These are phyloP conservation scores for Nepenthes alata DNA, from an alignment of 179 eudicot genomes.

Conservation along the genomic window DNA sequence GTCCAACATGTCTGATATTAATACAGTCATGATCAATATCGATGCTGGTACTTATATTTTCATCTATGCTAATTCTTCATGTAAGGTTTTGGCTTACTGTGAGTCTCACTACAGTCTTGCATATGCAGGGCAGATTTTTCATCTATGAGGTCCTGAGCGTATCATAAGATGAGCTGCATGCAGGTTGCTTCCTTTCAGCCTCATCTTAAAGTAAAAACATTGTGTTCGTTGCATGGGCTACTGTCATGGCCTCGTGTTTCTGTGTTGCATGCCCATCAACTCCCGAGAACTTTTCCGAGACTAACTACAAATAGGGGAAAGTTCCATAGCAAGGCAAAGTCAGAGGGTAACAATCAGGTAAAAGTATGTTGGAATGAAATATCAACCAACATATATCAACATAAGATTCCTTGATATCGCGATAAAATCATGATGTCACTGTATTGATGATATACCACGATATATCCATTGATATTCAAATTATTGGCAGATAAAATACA, in stretches of 20 bases:
- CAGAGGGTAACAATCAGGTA: slow-evolving; percentile 33
- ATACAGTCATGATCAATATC: too few species aligned
- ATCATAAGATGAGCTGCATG: slow-evolving; percentile 26
- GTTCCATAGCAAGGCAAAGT: slow-evolving; percentile 30
- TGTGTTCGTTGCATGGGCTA: slow-evolving; percentile 4
- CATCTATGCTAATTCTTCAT: neutral
- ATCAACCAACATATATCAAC: too few species aligned
- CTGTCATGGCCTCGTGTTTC: slow-evolving; percentile 7
- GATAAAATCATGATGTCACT: too few species aligned
- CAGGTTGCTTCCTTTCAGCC: slow-evolving; percentile 24
- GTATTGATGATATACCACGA: too few species aligned
- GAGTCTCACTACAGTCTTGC: neutral
- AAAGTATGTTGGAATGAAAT: neutral
- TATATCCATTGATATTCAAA: too few species aligned
- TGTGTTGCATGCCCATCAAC: neutral
- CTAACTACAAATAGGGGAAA: slow-evolving; percentile 9
- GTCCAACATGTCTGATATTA: too few species aligned
- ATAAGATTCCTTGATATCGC: too few species aligned
- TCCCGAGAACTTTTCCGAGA: slow-evolving; percentile 10
- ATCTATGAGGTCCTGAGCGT: neutral
- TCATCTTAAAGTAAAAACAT: slow-evolving; percentile 7
- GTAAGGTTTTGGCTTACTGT: neutral
- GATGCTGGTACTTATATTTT: too few species aligned
- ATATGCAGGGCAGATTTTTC: neutral
- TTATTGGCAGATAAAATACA: too few species aligned